These are phyloP conservation scores for Viola odorata DNA, from an alignment of 345 rosid species.

Conservation along the genomic window DNA sequence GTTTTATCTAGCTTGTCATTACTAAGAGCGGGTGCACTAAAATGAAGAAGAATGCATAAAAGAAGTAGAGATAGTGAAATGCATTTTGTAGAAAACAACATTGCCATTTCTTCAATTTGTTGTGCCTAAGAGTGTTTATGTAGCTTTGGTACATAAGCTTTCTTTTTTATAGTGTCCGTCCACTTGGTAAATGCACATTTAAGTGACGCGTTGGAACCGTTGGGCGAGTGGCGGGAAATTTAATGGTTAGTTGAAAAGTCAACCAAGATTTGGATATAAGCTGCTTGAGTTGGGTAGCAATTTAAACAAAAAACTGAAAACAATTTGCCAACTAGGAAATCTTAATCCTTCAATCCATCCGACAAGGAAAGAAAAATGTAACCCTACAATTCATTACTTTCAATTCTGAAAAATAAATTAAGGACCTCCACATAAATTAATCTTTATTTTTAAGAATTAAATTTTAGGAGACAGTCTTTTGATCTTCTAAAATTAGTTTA, in stretches of 20 bases:
- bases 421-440: no score
- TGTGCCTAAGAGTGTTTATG: background rate
- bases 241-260: slow-evolving; percentile 15
- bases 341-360: no score
- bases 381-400: no score
- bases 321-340: no score
- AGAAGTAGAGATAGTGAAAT: slow-evolving; percentile 24
- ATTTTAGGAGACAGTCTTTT: no score
- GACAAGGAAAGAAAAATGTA: no score
- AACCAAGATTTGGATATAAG: background rate
- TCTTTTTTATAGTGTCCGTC: slow-evolving; percentile 12
- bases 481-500: no score
- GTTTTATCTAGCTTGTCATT: slow-evolving; percentile 24
- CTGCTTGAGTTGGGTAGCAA: no score
- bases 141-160: background rate
- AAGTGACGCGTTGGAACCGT: slow-evolving; percentile 31
- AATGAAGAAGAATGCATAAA: slow-evolving; percentile 21
- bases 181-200: slow-evolving; percentile 16
- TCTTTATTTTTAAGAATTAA: no score
- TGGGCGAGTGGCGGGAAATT: slow-evolving; percentile 33
- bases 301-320: no score
- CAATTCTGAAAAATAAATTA: no score
- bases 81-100: slow-evolving; percentile 22
- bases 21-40: slow-evolving; percentile 18
- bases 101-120: background rate